Percentiles rank a stretch among this genome's conserved stretches.
Evolutionary conservation across 257 asterid genomes (phyloP).

Genomic region (Gardenia jasminoides): DNA sequence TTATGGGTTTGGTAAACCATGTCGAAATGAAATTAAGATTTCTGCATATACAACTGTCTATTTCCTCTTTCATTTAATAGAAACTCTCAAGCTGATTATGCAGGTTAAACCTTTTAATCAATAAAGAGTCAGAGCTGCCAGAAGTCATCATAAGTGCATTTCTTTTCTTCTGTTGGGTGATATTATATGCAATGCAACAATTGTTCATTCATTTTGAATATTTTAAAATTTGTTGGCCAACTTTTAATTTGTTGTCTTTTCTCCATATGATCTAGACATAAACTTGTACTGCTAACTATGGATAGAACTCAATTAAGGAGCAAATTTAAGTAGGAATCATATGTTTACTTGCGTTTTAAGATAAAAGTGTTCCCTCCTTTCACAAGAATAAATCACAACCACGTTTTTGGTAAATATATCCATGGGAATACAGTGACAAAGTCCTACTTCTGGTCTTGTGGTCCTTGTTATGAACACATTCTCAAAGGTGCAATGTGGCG

Average conservation of each 20-base stretch:
- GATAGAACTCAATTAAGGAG: too few species aligned
- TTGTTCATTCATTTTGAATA: neutral
- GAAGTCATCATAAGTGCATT: neutral
- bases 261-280: neutral
- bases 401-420: neutral
- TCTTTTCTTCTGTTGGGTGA: neutral
- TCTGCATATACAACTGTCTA: constrained; percentile 2
- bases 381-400: neutral
- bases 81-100: neutral
- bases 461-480: neutral
- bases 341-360: neutral
- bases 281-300: neutral
- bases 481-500: neutral
- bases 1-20: neutral
- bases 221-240: neutral
- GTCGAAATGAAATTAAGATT: neutral
- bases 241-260: neutral
- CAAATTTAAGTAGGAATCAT: neutral
- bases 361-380: neutral
- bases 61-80: neutral
- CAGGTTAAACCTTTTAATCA: neutral
- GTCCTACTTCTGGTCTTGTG: neutral
- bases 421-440: neutral
- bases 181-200: neutral
- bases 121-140: neutral